A percentile compares a stretch with the other conserved stretches of the same genome.
These are phyloP conservation scores for Dactylellina parvicollis DNA, from an alignment of 2,329 filamentous ascomycete species.

Conservation along the genomic window DNA sequence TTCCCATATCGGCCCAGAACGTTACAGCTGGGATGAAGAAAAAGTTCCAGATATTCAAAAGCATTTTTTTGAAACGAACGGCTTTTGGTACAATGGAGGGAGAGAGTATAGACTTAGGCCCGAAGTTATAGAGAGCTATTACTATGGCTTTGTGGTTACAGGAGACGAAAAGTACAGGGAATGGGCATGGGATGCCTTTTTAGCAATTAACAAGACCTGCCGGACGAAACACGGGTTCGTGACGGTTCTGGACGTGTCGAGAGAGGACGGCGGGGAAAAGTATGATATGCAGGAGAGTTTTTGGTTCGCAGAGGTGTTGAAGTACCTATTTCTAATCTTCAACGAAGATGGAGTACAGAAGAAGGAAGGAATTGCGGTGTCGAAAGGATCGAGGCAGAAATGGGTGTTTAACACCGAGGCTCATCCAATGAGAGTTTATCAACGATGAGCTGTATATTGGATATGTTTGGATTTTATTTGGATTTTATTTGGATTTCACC, in stretches of 20 bases:
- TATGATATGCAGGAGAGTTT: slow-evolving; percentile 84
- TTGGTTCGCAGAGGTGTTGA: slow-evolving; percentile 86
- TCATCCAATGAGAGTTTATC: slow-evolving; percentile 68
- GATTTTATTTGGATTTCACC: too few relatives aligned
- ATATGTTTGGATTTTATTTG: too few relatives aligned
- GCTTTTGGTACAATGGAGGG: slow-evolving; percentile 74
- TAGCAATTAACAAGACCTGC: slow-evolving; percentile 73
- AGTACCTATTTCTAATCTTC: slow-evolving; percentile 79
- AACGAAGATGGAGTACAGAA: slow-evolving; percentile 50
- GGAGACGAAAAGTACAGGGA: slow-evolving; percentile 79
- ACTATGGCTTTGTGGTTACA: slow-evolving; percentile 85
- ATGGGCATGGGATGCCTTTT: slow-evolving; percentile 83
- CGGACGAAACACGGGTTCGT: slow-evolving; percentile 74
- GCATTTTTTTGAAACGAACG: slow-evolving; percentile 72
- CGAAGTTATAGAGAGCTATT: slow-evolving; percentile 84
- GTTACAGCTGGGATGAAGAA: slow-evolving; percentile 71
- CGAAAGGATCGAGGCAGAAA: slow-evolving; percentile 64
- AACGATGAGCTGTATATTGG: too few relatives aligned
- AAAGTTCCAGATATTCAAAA: slow-evolving; percentile 64
- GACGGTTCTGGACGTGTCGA: slow-evolving; percentile 73
- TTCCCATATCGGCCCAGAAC: slow-evolving; percentile 80
- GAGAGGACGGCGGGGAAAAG: slow-evolving; percentile 69
- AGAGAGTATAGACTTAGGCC: slow-evolving; percentile 75
- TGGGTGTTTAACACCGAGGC: slow-evolving; percentile 75
- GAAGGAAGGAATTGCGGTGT: slow-evolving; percentile 49